Evolutionary conservation across 75 land plant genomes (phyloP).

Genomic region (Pinus taeda): DNA sequence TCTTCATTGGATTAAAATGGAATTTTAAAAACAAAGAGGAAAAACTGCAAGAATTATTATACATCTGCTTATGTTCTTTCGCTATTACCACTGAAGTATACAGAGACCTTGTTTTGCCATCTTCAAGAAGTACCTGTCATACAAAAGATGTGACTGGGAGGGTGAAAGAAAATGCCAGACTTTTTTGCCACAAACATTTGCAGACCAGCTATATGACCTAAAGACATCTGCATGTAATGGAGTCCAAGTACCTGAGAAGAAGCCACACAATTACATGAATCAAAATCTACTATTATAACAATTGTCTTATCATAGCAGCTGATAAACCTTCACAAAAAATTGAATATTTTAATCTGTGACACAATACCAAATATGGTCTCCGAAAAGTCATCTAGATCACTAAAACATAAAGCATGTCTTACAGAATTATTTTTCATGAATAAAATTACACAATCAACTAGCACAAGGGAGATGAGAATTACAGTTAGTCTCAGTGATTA

Average conservation of each 20-base stretch:
- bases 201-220: constrained; percentile 94
- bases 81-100: neutral
- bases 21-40: neutral
- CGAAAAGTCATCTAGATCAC: no score
- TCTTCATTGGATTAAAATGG: neutral
- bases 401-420: no score
- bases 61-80: neutral
- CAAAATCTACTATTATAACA: neutral
- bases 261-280: neutral
- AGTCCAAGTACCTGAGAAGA: constrained; percentile 85
- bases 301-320: no score
- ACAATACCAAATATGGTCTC: no score
- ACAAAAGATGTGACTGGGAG: constrained; percentile 60
- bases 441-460: no score
- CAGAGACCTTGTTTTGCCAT: neutral
- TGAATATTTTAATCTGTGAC: no score
- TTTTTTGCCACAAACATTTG: constrained; percentile 83
- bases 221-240: constrained; percentile 97
- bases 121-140: constrained; percentile 50
- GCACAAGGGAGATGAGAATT: no score
- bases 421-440: no score
- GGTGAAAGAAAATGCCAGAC: constrained; percentile 78
- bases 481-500: no score
- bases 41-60: neutral
- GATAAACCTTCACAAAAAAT: no score